These are phyloP conservation scores for Russula olivacea DNA, from an alignment of 768 basidiomycete genomes.

Conservation along the genomic window DNA sequence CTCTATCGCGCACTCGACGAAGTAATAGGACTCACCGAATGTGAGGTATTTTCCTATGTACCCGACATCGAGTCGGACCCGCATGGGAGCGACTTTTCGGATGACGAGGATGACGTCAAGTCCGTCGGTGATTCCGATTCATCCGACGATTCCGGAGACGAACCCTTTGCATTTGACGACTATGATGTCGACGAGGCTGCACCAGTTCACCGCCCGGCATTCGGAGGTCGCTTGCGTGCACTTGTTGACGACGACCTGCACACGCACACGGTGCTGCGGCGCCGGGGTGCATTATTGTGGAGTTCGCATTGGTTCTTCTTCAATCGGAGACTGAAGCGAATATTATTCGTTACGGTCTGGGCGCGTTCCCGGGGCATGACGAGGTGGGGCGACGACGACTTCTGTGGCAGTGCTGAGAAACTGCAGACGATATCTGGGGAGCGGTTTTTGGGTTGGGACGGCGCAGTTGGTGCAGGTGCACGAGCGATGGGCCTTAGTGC, in stretches of 20 bases:
- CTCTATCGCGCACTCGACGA: conserved; percentile 86
- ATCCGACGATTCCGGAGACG: conserved; percentile 64
- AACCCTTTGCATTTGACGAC: conserved; percentile 73
- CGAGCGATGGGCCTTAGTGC: conserved; percentile 63
- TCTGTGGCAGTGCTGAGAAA: conserved; percentile 29
- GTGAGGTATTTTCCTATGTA: conserved; percentile 91
- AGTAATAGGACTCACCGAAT: conserved; percentile 83
- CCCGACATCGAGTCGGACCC: conserved; percentile 95
- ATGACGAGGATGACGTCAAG: conserved; percentile 71
- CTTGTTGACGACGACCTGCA: conserved; percentile 36
- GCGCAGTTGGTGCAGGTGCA: conserved; percentile 72
- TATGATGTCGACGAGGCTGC: conserved; percentile 61
- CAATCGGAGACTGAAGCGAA: conserved; percentile 86
- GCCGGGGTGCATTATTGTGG: conserved; percentile 83
- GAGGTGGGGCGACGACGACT: conserved; percentile 39
- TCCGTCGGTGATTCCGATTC: conserved; percentile 57
- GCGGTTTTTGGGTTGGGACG: conserved; percentile 77
- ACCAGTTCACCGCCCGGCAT: conserved; percentile 24
- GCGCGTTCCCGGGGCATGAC: conserved; percentile 63
- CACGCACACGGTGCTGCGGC: conserved; percentile 42
- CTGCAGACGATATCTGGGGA: conserved; percentile 39
- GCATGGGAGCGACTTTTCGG: conserved; percentile 75
- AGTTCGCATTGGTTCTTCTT: conserved; percentile 97
- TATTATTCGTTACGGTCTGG: conserved; percentile 91
- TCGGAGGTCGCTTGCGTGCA: conserved; percentile 26